phyloP scores from a whole-genome alignment of 2,329 filamentous ascomycete genomes.

The Sodiomyces alkalinus region DNA sequence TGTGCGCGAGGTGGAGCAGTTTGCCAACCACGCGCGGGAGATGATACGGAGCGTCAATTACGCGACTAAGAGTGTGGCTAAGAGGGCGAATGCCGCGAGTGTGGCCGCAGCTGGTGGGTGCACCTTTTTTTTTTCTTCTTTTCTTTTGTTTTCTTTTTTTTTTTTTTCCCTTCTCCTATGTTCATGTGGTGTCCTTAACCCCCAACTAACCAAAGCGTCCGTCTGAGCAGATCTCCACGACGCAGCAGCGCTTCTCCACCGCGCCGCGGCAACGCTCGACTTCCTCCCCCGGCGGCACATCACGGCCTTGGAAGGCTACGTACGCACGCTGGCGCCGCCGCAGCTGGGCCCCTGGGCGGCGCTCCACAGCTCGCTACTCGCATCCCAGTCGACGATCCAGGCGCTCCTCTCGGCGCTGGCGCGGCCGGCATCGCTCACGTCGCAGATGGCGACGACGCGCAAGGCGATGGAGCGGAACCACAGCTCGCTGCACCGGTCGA shows the following conservation, averaged over 20 bases:
- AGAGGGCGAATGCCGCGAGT: constrained; percentile 60
- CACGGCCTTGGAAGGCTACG: constrained; percentile 58
- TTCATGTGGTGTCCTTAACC: not conserved
- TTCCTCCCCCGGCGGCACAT: constrained; percentile 57
- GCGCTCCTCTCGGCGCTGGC: constrained; percentile 69
- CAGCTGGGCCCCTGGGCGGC: constrained; percentile 58
- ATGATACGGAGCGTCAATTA: constrained; percentile 75
- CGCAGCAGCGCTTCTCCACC: constrained; percentile 39
- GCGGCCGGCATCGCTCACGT: constrained; percentile 64
- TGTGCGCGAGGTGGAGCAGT: constrained; percentile 78
- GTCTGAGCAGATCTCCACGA: constrained; percentile 58
- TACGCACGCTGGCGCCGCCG: constrained; percentile 45
- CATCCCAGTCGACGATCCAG: constrained; percentile 70
- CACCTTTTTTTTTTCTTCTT: not conserved
- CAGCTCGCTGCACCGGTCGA: constrained; percentile 56
- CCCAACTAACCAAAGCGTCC: no score
- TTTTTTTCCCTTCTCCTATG: not conserved
- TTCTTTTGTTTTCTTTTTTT: not conserved
- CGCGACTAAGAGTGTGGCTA: constrained; percentile 67
- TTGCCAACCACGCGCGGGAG: constrained; percentile 80
- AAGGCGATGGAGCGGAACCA: constrained; percentile 64
- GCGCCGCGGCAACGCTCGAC: constrained; percentile 36
- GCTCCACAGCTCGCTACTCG: constrained; percentile 63
- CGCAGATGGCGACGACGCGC: constrained; percentile 56
- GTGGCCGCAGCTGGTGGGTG: constrained; percentile 44